Conservation (phyloP, 2,329 filamentous ascomycete genomes). For the Botrytis byssoidea region DNA sequence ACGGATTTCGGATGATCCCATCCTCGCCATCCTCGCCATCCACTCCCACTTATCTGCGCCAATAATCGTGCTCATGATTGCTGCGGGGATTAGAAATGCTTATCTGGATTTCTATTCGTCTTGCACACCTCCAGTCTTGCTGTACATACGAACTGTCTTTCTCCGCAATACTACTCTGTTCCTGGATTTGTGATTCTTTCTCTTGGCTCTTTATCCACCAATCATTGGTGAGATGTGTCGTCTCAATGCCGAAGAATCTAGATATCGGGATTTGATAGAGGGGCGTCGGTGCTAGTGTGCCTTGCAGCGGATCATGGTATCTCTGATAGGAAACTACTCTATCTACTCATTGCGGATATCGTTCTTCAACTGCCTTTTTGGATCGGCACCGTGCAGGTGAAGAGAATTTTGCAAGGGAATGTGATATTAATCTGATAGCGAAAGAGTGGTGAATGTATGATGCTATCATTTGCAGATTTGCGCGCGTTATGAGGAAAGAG, state of each 20-base stretch:
- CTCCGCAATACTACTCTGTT: constrained; percentile 2
- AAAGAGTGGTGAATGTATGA: neutral
- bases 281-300: too few relatives aligned
- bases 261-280: neutral
- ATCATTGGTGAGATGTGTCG: neutral
- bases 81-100: neutral
- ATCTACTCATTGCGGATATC: neutral
- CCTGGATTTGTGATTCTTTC: neutral
- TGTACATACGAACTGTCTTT: neutral
- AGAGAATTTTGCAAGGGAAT: neutral
- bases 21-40: neutral
- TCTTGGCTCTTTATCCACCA: constrained; percentile 10
- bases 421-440: neutral
- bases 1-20: neutral
- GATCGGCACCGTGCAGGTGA: neutral
- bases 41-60: neutral
- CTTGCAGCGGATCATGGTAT: neutral
- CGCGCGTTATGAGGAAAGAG: neutral
- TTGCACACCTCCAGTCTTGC: neutral
- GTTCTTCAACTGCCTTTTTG: constrained; percentile 5
- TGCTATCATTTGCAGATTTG: constrained; percentile 2
- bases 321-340: neutral
- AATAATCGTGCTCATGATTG: neutral
- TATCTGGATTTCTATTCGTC: neutral
- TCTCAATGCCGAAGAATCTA: neutral